These are phyloP conservation scores for Neurospora sp. DNA, from an alignment of 495 filamentous ascomycete genomes.

Conservation along the genomic window DNA sequence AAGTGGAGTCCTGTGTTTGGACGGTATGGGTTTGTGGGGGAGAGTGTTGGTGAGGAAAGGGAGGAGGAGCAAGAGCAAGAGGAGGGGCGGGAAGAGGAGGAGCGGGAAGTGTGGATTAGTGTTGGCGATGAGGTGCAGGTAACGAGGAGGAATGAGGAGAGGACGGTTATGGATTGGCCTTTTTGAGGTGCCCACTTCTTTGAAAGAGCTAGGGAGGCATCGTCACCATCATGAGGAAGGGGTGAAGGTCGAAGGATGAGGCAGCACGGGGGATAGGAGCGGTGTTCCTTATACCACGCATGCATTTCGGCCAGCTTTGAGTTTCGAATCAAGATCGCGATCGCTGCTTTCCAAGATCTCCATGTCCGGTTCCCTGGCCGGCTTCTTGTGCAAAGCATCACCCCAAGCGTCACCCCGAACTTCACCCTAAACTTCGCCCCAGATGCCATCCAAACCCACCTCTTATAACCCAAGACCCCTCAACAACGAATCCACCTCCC, in stretches of 20 bases:
- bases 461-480: neutral
- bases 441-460: neutral
- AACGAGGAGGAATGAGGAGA: slow-evolving; percentile 42
- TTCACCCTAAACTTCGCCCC: neutral
- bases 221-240: too few species aligned
- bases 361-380: too few species aligned
- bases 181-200: neutral
- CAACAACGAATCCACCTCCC: slow-evolving; percentile 34
- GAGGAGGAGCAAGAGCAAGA: slow-evolving; percentile 20
- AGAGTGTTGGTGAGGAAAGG: slow-evolving; percentile 34
- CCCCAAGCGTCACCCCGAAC: too few species aligned
- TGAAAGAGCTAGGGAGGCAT: too few species aligned
- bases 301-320: too few species aligned
- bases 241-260: too few species aligned
- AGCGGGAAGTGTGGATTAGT: slow-evolving; percentile 12
- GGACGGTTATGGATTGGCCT: slow-evolving; percentile 45
- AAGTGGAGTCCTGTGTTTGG: slow-evolving; percentile 79
- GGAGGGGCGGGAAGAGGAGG: slow-evolving; percentile 37
- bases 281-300: too few species aligned
- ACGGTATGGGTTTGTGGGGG: slow-evolving; percentile 59
- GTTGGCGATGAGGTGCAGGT: slow-evolving; percentile 66
- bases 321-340: too few species aligned
- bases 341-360: too few species aligned
- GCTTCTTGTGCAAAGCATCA: too few species aligned
- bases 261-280: too few species aligned